A percentile compares a stretch with the other conserved stretches of the same genome.
These are phyloP conservation scores for Sarocladium kiliense DNA, from an alignment of 2,329 filamentous ascomycete genomes.

Conservation along the genomic window DNA sequence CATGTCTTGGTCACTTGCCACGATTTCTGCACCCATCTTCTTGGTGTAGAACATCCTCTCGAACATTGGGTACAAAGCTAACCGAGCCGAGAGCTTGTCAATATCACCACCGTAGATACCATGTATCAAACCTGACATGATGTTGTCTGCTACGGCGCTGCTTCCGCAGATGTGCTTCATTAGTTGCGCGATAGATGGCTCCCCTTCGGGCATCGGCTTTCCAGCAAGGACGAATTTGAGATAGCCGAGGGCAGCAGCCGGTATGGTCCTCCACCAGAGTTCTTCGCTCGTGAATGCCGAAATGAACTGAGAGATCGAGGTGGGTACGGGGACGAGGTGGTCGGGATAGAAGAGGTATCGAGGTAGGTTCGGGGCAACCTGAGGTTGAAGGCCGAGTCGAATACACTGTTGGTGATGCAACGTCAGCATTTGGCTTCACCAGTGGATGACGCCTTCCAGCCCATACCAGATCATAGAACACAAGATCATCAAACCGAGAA, in stretches of 20 bases:
- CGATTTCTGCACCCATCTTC: slow-evolving; percentile 19
- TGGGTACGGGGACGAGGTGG: slow-evolving; percentile 42
- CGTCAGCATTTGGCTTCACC: neutral
- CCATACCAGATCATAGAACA: slow-evolving; percentile 64
- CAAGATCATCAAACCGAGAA: slow-evolving; percentile 52
- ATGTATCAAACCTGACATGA: slow-evolving; percentile 72
- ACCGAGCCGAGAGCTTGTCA: slow-evolving; percentile 69
- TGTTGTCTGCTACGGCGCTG: slow-evolving; percentile 55
- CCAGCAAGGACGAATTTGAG: slow-evolving; percentile 16
- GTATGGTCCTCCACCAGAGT: slow-evolving; percentile 26
- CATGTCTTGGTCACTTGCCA: slow-evolving; percentile 23
- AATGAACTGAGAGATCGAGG: slow-evolving; percentile 17
- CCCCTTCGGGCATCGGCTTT: slow-evolving; percentile 18
- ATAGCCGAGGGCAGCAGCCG: slow-evolving; percentile 22
- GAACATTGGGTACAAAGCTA: slow-evolving; percentile 35
- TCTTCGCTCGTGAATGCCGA: slow-evolving; percentile 23
- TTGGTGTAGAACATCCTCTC: slow-evolving; percentile 13
- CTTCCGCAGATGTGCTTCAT: slow-evolving; percentile 24
- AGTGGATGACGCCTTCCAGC: too few relatives aligned
- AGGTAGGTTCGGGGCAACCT: slow-evolving; percentile 34
- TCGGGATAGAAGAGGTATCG: slow-evolving; percentile 89
- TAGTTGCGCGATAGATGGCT: slow-evolving; percentile 32
- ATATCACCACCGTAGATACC: slow-evolving; percentile 93
- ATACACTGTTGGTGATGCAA: slow-evolving; percentile 20
- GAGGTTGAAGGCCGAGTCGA: slow-evolving; percentile 35